These are phyloP conservation scores for Alternaria tenuissima DNA, from an alignment of 2,329 filamentous ascomycete genomes.

Conservation along the genomic window DNA sequence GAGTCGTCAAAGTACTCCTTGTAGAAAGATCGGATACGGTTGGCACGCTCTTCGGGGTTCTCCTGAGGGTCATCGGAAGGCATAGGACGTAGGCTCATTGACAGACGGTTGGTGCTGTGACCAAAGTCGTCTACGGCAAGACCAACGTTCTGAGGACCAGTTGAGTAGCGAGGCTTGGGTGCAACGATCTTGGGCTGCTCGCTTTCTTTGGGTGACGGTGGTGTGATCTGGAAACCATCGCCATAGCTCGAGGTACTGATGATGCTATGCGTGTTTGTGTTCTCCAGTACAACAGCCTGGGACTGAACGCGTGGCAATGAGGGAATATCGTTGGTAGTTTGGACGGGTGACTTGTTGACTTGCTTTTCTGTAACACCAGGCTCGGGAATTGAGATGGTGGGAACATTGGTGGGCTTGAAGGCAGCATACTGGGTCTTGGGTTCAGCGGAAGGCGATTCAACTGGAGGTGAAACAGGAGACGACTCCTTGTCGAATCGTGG, in stretches of 20 bases:
- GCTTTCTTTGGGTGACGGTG: conserved; percentile 50
- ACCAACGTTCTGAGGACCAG: conserved; percentile 23
- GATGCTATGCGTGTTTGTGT: conserved; percentile 49
- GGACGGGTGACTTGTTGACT: conserved; percentile 35
- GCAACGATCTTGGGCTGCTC: conserved; percentile 35
- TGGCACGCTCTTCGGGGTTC: conserved; percentile 92
- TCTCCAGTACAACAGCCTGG: conserved; percentile 45
- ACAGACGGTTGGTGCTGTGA: conserved; percentile 59
- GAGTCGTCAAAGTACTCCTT: conserved; percentile 98
- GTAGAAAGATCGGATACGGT: conserved; percentile 98
- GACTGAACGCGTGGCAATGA: conserved; percentile 45
- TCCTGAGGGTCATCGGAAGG: conserved; percentile 87
- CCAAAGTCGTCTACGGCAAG: conserved; percentile 45
- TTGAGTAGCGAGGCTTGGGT: conserved; percentile 41
- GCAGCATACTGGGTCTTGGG: conserved; percentile 43
- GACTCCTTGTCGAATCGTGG: conserved; percentile 31
- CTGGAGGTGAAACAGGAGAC: conserved; percentile 12
- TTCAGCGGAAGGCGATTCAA: conserved; percentile 17
- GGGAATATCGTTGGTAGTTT: conserved; percentile 28
- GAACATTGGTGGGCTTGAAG: conserved; percentile 47
- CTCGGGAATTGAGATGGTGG: conserved; percentile 35
- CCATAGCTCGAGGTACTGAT: conserved; percentile 64
- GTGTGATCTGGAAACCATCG: conserved; percentile 61
- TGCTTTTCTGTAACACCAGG: conserved; percentile 31
- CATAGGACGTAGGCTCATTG: conserved; percentile 77